These are phyloP conservation scores for Cadophora luteo-olivacea DNA, from an alignment of 2,329 filamentous ascomycete species.

Conservation along the genomic window DNA sequence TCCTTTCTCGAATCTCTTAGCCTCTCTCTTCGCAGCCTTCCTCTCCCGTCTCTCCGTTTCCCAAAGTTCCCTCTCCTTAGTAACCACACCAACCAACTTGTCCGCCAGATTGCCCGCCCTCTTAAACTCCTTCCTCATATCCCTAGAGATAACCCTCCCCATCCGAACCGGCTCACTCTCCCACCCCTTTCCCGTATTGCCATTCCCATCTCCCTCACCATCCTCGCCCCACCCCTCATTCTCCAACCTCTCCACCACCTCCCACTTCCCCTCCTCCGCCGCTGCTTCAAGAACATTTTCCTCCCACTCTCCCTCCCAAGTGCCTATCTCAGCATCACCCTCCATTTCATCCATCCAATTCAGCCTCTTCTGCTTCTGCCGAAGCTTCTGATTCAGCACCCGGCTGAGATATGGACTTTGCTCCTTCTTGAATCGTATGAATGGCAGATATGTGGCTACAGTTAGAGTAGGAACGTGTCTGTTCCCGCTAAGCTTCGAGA, in stretches of 20 bases:
- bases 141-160: neutral
- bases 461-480: slow-evolving; percentile 63
- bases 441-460: slow-evolving; percentile 62
- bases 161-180: slow-evolving; percentile 11
- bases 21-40: slow-evolving; percentile 25
- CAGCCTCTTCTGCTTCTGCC: slow-evolving; percentile 51
- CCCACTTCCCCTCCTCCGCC: slow-evolving; percentile 13
- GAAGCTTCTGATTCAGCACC: slow-evolving; percentile 60
- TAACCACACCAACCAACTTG: slow-evolving; percentile 54
- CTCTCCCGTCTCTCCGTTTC: slow-evolving; percentile 43
- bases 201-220: slow-evolving; percentile 5
- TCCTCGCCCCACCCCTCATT: slow-evolving; percentile 16
- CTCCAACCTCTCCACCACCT: slow-evolving; percentile 18
- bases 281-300: slow-evolving; percentile 35
- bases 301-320: slow-evolving; percentile 34
- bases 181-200: slow-evolving; percentile 19
- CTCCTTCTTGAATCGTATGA: slow-evolving; percentile 71
- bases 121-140: slow-evolving; percentile 38
- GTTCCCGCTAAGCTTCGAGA: slow-evolving; percentile 54
- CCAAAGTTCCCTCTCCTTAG: slow-evolving; percentile 53
- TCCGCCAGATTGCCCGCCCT: slow-evolving; percentile 41
- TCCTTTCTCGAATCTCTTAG: neutral
- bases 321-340: slow-evolving; percentile 32
- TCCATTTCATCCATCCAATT: slow-evolving; percentile 48
- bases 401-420: slow-evolving; percentile 66